Evolutionary conservation across 331 rosid species (phyloP).

Genomic region (Arachis monticola): DNA sequence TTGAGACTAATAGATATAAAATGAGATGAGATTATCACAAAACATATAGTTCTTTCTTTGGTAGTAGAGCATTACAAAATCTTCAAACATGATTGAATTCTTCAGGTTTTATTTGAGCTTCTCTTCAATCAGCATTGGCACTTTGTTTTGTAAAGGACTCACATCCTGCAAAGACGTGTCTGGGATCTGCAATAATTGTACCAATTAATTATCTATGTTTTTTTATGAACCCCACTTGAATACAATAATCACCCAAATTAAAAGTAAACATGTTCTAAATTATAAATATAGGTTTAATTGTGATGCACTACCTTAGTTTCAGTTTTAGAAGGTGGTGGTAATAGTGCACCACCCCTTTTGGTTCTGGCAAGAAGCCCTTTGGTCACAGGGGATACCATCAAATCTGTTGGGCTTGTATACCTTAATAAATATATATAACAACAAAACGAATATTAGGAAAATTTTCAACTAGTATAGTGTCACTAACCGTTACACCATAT

Average conservation of each 20-base stretch:
- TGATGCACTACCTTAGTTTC: too few species aligned
- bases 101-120: constrained; percentile 5
- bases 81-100: too few species aligned
- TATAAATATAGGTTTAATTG: too few species aligned
- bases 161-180: constrained; percentile 47
- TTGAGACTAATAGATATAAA: too few species aligned
- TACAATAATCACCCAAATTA: too few species aligned
- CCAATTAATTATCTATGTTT: not conserved
- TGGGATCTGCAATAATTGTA: constrained; percentile 45
- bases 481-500: not conserved
- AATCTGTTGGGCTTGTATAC: constrained; percentile 90
- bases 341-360: constrained; percentile 58
- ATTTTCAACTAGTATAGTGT: not conserved
- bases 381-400: constrained; percentile 78
- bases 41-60: too few species aligned
- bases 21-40: too few species aligned
- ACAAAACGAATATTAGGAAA: too few species aligned
- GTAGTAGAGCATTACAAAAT: too few species aligned
- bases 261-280: too few species aligned
- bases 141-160: constrained; percentile 46
- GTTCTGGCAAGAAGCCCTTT: constrained; percentile 80
- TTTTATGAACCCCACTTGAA: not conserved
- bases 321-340: constrained; percentile 59
- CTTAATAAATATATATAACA: constrained; percentile 36
- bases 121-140: constrained; percentile 38